Percentiles rank a stretch among this genome's conserved stretches.
Evolutionary conservation across 768 basidiomycete species (phyloP).

Genomic region (Naganishia onofrii): DNA sequence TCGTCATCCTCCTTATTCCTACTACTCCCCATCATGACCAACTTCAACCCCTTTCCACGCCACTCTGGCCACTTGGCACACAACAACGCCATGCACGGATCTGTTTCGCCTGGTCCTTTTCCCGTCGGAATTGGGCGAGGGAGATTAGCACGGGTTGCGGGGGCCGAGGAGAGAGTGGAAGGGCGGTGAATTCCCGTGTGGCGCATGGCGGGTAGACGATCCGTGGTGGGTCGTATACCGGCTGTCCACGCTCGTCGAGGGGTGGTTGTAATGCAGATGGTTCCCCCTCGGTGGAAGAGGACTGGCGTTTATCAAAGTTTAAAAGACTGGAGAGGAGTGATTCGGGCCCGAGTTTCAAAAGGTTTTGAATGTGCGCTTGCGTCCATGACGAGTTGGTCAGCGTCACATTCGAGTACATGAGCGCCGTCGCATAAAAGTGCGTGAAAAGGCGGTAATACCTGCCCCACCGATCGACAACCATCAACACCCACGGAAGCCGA

Average conservation of each 20-base stretch:
- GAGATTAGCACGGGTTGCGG: constrained; percentile 70
- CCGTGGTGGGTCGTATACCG: neutral
- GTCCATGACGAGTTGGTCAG: constrained; percentile 99
- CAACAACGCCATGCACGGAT: constrained; percentile 65
- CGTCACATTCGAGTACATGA: constrained; percentile 62
- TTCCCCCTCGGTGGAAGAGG: too few relatives aligned
- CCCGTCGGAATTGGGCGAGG: constrained; percentile 94
- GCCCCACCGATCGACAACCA: neutral
- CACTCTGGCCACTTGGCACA: constrained; percentile 63
- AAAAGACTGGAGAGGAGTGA: constrained; percentile 36
- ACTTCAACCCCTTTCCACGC: constrained; percentile 54
- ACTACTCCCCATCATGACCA: constrained; percentile 80
- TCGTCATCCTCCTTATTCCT: constrained; percentile 72
- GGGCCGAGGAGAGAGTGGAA: constrained; percentile 57
- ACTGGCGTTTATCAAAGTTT: constrained; percentile 32
- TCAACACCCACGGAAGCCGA: too few relatives aligned
- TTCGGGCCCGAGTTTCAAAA: constrained; percentile 55
- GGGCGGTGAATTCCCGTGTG: constrained; percentile 64
- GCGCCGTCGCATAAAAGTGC: constrained; percentile 71
- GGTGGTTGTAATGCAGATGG: too few relatives aligned
- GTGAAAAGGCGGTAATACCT: constrained; percentile 72
- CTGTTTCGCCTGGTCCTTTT: constrained; percentile 87
- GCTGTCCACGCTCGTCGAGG: neutral
- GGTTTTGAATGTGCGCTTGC: constrained; percentile 71
- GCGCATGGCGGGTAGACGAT: constrained; percentile 93